These are phyloP conservation scores for Metrosideros polymorpha DNA, from an alignment of 441 rosid species.

Conservation along the genomic window DNA sequence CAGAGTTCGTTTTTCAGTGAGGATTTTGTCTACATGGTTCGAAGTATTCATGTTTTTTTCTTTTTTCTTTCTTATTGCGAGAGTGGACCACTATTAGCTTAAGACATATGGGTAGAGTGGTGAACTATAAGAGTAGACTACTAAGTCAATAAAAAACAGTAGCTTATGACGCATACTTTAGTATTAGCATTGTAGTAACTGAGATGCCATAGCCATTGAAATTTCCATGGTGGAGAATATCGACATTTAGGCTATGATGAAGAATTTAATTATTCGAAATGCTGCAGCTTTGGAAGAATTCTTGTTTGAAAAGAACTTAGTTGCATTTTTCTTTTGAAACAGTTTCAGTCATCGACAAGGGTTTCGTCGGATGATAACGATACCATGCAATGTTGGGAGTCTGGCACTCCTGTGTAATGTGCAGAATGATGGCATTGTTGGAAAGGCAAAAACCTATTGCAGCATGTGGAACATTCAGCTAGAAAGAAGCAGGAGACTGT, in stretches of 20 bases:
- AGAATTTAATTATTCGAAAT: neutral
- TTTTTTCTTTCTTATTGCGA: neutral
- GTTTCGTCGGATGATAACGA: neutral
- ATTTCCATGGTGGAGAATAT: neutral
- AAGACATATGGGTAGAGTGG: neutral
- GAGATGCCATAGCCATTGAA: neutral
- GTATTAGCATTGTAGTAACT: neutral
- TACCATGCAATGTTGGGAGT: neutral
- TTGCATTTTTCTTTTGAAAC: neutral
- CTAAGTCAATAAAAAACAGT: neutral
- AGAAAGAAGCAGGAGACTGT: neutral
- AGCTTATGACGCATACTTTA: neutral
- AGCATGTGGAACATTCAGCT: neutral
- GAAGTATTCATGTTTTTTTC: neutral
- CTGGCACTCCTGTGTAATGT: neutral
- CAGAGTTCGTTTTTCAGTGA: neutral
- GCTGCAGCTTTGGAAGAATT: neutral
- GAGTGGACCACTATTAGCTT: neutral
- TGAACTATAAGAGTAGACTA: neutral
- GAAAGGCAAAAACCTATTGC: neutral
- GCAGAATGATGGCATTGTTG: neutral
- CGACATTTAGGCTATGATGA: neutral
- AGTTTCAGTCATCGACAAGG: neutral
- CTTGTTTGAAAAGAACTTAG: neutral
- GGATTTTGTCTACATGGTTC: neutral